Base-by-base conservation (phyloP, 106 monocot species). In the Dioscorea alata region DNA sequence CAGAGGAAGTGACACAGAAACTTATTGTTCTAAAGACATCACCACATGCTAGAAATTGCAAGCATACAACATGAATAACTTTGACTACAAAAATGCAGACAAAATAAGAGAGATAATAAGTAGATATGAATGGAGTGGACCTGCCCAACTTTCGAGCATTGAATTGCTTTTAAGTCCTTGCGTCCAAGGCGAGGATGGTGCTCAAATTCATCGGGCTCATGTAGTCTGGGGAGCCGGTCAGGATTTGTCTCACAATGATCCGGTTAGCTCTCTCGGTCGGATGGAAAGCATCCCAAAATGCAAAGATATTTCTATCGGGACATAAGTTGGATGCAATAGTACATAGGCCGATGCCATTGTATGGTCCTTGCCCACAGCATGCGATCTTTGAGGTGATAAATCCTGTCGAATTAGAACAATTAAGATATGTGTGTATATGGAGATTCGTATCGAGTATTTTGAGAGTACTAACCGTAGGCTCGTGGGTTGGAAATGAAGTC, bases 251-350 rank as follows among this genome's bases (percentile, higher is more conserved):
- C n/a, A 95, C 91, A 64, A 95, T 85, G 69, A 91, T 79, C 13
- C 91, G 72, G 76, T 91, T 95, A 2, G 91, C 94, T 48, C 50
- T 81, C 85, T 95, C 91, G 0, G 91, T 49, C 4, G 94, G 94
- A 71, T 95, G 94, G 74, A 71, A 95, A 10, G 83, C 71, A 65
- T 95, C 94, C 94, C 94, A 95, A 77, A 95, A 95, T 4, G 73
- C 94, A 25, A 81, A 84, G 10, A 62, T 0, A 48, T 85, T 59
- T 60, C 94, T 78, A 51, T 91, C 71, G 0, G 85, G 51, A 75
- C 94, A 95, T 13, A 95, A 13, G 59, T 85, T 91, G 2, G 94
- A 91, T 1, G 73, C 74, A 7, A 60, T 1, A 0, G 94, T 95
- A 77, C 94, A 95, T 17, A 91, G 80, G 0, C 94, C 94, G 13